Evolutionary conservation across 1,139 yeast species (phyloP).

Genomic region (Protomyces pachydermus): DNA sequence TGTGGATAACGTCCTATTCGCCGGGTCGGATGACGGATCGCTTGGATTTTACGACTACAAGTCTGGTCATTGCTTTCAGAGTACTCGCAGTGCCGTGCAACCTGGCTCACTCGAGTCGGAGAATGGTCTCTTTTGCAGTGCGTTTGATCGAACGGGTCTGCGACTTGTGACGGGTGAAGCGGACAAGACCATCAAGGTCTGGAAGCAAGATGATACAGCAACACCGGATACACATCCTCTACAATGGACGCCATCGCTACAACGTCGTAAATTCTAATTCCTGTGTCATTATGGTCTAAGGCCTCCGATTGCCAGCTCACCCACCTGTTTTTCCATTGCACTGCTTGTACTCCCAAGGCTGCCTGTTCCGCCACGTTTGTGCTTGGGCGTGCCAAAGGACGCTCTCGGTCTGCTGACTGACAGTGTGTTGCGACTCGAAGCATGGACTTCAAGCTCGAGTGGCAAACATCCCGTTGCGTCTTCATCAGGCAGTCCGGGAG

Average conservation of each 20-base stretch:
- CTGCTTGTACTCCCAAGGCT: too few species aligned
- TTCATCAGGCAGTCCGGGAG: too few species aligned
- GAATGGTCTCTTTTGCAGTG: slow-evolving; percentile 63
- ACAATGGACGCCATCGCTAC: slow-evolving; percentile 45
- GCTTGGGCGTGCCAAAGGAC: not conserved
- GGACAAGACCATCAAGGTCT: slow-evolving; percentile 81
- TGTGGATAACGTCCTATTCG: slow-evolving; percentile 62
- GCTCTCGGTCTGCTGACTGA: not conserved
- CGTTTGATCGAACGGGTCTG: slow-evolving; percentile 75
- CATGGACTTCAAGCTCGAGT: not conserved
- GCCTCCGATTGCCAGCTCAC: too few species aligned
- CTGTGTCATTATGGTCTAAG: too few species aligned
- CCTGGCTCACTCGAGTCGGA: slow-evolving; percentile 70
- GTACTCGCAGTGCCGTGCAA: slow-evolving; percentile 49
- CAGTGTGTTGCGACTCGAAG: not conserved
- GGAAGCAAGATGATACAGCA: slow-evolving; percentile 57
- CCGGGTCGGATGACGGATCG: slow-evolving; percentile 81
- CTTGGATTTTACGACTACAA: slow-evolving; percentile 75
- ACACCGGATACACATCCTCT: slow-evolving; percentile 48
- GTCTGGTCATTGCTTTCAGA: slow-evolving; percentile 59
- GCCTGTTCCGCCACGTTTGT: too few species aligned
- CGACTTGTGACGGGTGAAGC: slow-evolving; percentile 82
- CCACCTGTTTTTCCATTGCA: too few species aligned
- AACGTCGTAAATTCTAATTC: slow-evolving; percentile 5
- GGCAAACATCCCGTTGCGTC: not conserved